Percentiles rank a stretch among this genome's conserved stretches.
These are phyloP conservation scores for Ceratocystiopsis brevicomis DNA, from an alignment of 2,329 filamentous ascomycete genomes.

Conservation along the genomic window DNA sequence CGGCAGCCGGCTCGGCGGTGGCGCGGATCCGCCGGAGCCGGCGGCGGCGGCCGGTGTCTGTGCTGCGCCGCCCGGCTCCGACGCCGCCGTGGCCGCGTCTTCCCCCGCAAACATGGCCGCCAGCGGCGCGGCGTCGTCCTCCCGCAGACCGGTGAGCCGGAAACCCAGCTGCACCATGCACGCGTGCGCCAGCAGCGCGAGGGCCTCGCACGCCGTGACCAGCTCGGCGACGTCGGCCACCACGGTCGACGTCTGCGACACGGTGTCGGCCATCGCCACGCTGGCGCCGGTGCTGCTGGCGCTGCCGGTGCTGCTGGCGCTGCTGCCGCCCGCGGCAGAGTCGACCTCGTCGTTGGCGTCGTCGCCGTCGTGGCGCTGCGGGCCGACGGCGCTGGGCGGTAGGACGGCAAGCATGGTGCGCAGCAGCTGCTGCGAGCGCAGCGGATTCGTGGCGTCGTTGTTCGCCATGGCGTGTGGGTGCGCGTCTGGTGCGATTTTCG, in stretches of 20 bases:
- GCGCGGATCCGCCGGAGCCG: constrained; percentile 17
- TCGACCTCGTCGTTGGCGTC: too few relatives aligned
- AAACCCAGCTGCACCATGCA: constrained; percentile 69
- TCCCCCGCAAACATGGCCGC: too few relatives aligned
- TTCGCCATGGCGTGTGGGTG: too few relatives aligned
- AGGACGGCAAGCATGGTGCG: constrained; percentile 40
- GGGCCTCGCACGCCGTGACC: constrained; percentile 57
- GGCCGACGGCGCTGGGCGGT: constrained; percentile 31
- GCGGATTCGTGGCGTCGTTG: too few relatives aligned
- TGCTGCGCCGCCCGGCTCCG: too few relatives aligned
- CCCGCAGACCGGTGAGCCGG: constrained; percentile 49
- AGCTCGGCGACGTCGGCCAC: constrained; percentile 27
- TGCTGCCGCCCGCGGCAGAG: too few relatives aligned
- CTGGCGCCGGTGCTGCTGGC: too few relatives aligned
- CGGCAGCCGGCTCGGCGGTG: constrained; percentile 36
- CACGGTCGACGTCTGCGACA: constrained; percentile 10
- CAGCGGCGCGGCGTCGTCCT: too few relatives aligned
- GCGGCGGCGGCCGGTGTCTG: background rate
- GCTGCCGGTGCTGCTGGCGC: too few relatives aligned
- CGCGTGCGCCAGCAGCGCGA: constrained; percentile 69
- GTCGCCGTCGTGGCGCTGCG: constrained; percentile 16
- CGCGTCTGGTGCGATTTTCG: background rate
- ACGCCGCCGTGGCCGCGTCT: too few relatives aligned
- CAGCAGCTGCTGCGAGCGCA: constrained; percentile 12
- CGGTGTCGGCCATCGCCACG: background rate